These are phyloP conservation scores for Onygenales sp. DNA, from an alignment of 2,329 filamentous ascomycete genomes.

Conservation along the genomic window DNA sequence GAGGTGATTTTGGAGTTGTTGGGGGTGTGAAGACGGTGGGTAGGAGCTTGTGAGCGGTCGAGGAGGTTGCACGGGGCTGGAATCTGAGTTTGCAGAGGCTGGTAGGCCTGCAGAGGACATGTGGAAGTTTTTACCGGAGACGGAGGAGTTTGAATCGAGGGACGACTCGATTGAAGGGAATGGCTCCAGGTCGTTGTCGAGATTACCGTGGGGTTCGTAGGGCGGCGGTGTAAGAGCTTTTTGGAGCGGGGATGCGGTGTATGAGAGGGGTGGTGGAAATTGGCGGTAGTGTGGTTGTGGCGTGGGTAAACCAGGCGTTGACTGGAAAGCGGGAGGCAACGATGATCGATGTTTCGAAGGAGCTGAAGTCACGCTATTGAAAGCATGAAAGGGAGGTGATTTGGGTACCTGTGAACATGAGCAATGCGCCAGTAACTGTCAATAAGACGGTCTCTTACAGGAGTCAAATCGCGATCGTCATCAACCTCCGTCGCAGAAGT, in stretches of 20 bases:
- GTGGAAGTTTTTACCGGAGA: constrained; percentile 58
- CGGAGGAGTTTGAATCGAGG: constrained; percentile 44
- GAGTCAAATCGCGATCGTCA: constrained; percentile 77
- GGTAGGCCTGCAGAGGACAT: constrained; percentile 56
- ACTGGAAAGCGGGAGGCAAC: constrained; percentile 50
- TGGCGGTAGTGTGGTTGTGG: constrained; percentile 26
- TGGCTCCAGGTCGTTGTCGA: constrained; percentile 56
- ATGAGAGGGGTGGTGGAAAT: constrained; percentile 41
- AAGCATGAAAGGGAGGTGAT: constrained; percentile 30
- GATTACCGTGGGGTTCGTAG: constrained; percentile 43
- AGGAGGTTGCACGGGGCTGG: constrained; percentile 40
- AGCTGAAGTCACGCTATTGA: constrained; percentile 29
- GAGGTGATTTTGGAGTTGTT: constrained; percentile 14
- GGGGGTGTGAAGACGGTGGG: constrained; percentile 21
- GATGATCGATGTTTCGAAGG: constrained; percentile 46
- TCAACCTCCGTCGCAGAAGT: constrained; percentile 86
- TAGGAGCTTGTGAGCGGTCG: constrained; percentile 22
- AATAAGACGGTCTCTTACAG: constrained; percentile 48
- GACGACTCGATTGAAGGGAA: constrained; percentile 85
- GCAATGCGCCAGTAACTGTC: neutral
- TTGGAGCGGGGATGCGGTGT: constrained; percentile 83
- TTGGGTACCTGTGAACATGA: constrained; percentile 22
- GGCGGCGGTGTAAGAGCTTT: constrained; percentile 79
- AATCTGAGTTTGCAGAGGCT: constrained; percentile 61
- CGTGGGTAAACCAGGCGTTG: constrained; percentile 33